Conservation (phyloP, 2,329 filamentous ascomycete species). For the Aspergillus brasiliensis region DNA sequence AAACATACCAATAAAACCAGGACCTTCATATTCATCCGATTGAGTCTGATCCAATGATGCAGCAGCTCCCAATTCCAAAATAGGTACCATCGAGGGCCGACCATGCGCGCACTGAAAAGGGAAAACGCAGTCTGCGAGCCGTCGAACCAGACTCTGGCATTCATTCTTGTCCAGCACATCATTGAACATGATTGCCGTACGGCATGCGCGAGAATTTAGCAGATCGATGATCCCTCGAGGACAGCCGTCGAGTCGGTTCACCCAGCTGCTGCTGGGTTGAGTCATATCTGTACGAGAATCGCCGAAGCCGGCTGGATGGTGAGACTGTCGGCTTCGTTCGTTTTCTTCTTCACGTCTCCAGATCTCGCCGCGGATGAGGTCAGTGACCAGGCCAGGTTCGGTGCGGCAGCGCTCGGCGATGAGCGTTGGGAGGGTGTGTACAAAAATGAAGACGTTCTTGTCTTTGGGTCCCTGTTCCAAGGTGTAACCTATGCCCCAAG, state of each 20-base stretch:
- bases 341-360: constrained; percentile 67
- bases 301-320: constrained; percentile 1
- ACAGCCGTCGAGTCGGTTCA: constrained; percentile 66
- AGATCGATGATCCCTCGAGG: constrained; percentile 73
- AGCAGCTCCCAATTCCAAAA: constrained; percentile 35
- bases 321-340: constrained; percentile 15
- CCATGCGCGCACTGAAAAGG: constrained; percentile 56
- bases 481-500: constrained; percentile 76
- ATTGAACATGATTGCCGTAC: constrained; percentile 56
- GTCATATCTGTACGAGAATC: not conserved
- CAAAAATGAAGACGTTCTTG: constrained; percentile 40
- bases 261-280: constrained; percentile 51
- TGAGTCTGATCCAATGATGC: not conserved
- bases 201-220: constrained; percentile 52
- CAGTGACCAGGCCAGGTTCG: constrained; percentile 71
- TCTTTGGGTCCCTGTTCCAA: constrained; percentile 29
- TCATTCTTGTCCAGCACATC: constrained; percentile 43
- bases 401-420: constrained; percentile 75
- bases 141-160: constrained; percentile 40
- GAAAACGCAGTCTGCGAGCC: constrained; percentile 46
- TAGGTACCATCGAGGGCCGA: constrained; percentile 50
- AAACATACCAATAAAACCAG: constrained; percentile 14
- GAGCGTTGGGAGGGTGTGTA: constrained; percentile 66
- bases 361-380: constrained; percentile 72
- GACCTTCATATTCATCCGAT: constrained; percentile 7